A percentile compares a stretch with the other conserved stretches of the same genome.
phyloP scores from a whole-genome alignment of 805 yeast genomes.

The Nakazawaea peltata region DNA sequence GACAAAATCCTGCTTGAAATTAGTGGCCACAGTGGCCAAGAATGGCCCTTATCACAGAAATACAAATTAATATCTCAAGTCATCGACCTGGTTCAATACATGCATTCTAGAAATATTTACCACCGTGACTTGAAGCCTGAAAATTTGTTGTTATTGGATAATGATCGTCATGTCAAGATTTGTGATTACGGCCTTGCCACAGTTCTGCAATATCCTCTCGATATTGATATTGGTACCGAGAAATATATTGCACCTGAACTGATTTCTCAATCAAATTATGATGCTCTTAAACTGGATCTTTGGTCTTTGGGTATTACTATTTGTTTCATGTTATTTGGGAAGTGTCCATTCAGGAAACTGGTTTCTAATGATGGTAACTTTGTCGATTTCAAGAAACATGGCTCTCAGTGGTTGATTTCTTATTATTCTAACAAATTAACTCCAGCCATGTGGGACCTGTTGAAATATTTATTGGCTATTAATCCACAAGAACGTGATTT shows the following conservation, averaged over 20 bases:
- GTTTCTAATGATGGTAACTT: conserved; percentile 32
- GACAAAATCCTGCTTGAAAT: conserved; percentile 32
- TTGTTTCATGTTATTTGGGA: conserved; percentile 41
- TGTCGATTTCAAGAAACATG: conserved; percentile 30
- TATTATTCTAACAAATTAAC: conserved; percentile 37
- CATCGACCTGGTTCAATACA: conserved; percentile 39
- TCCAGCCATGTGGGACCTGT: conserved; percentile 29
- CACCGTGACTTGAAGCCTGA: conserved; percentile 75
- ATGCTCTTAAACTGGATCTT: conserved; percentile 39
- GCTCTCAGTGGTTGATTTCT: conserved; percentile 35
- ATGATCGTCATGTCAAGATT: conserved; percentile 50
- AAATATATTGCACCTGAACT: conserved; percentile 53
- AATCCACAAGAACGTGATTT: conserved; percentile 32
- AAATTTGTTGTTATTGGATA: conserved; percentile 45
- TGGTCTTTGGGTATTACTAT: conserved; percentile 50
- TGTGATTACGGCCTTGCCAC: conserved; percentile 75
- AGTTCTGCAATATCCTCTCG: conserved; percentile 18
- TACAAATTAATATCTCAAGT: conserved; percentile 37
- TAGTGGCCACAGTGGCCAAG: background rate
- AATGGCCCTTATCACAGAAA: too few species aligned
- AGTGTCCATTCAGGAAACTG: conserved; percentile 39
- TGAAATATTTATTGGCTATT: conserved; percentile 30
- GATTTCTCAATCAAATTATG: conserved; percentile 21
- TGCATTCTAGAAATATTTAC: conserved; percentile 52
- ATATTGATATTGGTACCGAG: conserved; percentile 46